Base-by-base conservation (phyloP, 1,139 yeast species). In the Hemisphaericaspora xylofermentans region DNA sequence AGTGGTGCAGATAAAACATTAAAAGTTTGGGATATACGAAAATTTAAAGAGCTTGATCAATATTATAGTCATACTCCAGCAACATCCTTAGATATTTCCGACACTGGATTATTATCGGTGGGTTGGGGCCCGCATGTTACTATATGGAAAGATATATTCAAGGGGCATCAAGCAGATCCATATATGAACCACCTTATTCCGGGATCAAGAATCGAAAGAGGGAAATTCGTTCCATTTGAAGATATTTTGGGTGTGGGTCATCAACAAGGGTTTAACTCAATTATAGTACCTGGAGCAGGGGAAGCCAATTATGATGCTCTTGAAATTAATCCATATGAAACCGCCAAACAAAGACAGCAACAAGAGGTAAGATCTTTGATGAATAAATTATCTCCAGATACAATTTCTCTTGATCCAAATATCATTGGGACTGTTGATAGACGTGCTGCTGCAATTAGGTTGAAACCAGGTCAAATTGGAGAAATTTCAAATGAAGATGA, bases 101-200 rank as follows among this genome's bases (percentile, higher is more conserved):
- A 93, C 59, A 76, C 88, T 1, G 98, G 98, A 0, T 69, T 94
- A 28, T 65, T 94, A 33, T 82, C 94, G 2, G 89, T 88, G 19
- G 87, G 95, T 3, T 88, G 97, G 91, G 96, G 97, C 10, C 88
- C 97, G 0, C 96, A 89, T 63, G 86, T 91, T 2, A 88, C 95
- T 2, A 73, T 86, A 10, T 88, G 95, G 95, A 86, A 87, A 56
- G 91, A 86, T 59, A 74, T 80, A 15, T 75, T 83, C 50, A 71
- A 71, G 45, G 49, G 66, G 2, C 78, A 73, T 50, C 88, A 83
- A 55, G 70, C 77, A 27, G 76, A 85, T 4, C 98, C 98, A 26
- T 94, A 94, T 57, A 88, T 94, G 97, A 84, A 84, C 46, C 97
- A 93, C 61, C 64, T 88, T 52, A 66, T 87, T 29, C 86, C 97